Evolutionary conservation across 148 eudicot species (phyloP), one percentile per base, ranked within the genome.

Genomic region (Rhododendron mucronatum): DNA sequence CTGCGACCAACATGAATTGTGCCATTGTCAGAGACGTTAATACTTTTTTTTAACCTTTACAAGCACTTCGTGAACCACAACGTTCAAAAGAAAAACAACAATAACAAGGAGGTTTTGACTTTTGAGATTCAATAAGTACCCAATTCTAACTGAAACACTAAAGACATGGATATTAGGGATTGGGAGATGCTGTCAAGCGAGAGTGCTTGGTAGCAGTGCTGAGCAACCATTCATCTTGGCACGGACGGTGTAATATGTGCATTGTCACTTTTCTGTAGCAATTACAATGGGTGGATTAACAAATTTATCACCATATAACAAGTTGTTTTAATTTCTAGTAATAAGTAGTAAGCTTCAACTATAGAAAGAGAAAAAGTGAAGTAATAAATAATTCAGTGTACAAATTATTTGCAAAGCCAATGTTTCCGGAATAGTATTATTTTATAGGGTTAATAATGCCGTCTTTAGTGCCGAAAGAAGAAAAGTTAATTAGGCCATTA

Each of bases 381-480:
- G 7, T 12, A 23, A 65, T 26, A 10, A n/a, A 65, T 65, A 69
- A 69, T 28, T 26, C 75, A 39, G 37, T 1, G 37, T 33, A 13
- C 20, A 71, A 33, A 14, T 11, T 5, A 26, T 30, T n/a, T 30
- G 30, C 76, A 71, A 33, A 71, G 76, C 76, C 76, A 59, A 21
- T 59, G n/a, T 20, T 20, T 59, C 65, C 65, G 65, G 65, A 59
- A 59, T 39, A 81, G 12, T 71, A 41, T 41, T 41, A 41, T 41
- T 39, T 39, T 41, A 15, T 45, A 71, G 3, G 13, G 7, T 48
- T 85, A 82, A 41, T 85, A 75, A 4, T 4, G 39, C 65, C 44
- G 30, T 83, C 88, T 87, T 87, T 87, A 84, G 81, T 81, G 89
- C 89, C 89, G 88, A 83, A 87, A 87, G 88, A 87, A 45, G 81